A percentile compares a stretch with the other conserved stretches of the same genome.
These are phyloP conservation scores for Paramarasmius palmivorus DNA, from an alignment of 1,284 basidiomycete genomes.

Conservation along the genomic window DNA sequence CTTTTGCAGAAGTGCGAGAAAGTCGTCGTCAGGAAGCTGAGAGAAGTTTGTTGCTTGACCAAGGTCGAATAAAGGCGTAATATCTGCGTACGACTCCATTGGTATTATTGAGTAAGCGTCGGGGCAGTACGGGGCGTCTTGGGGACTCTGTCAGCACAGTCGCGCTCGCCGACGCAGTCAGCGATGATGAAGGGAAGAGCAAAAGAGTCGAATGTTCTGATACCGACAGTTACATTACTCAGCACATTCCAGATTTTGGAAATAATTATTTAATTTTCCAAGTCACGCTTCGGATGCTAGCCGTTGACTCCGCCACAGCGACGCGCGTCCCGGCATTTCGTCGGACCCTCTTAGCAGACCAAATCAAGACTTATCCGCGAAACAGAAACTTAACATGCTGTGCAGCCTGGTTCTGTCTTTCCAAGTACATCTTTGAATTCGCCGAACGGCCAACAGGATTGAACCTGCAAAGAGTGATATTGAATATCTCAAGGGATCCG, in stretches of 20 bases:
- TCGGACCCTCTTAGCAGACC: no score
- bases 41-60: constrained; percentile 60
- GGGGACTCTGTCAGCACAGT: background rate
- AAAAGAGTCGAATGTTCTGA: background rate
- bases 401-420: no score
- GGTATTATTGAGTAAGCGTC: constrained; percentile 12
- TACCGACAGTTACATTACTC: background rate
- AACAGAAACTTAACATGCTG: no score
- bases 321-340: no score
- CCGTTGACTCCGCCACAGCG: no score
- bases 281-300: background rate
- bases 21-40: constrained; percentile 74
- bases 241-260: background rate
- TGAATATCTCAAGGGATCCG: no score
- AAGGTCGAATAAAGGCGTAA: constrained; percentile 66
- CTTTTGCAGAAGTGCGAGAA: constrained; percentile 74
- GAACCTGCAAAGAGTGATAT: no score
- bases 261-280: background rate
- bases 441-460: no score
- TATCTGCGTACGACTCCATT: constrained; percentile 44
- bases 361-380: no score
- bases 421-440: no score
- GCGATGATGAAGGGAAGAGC: constrained; percentile 1
- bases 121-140: constrained; percentile 3
- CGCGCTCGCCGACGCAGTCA: constrained; percentile 4